Base-by-base conservation (phyloP, 352 stramenopile species). In the Phytopythium ostracodes region DNA sequence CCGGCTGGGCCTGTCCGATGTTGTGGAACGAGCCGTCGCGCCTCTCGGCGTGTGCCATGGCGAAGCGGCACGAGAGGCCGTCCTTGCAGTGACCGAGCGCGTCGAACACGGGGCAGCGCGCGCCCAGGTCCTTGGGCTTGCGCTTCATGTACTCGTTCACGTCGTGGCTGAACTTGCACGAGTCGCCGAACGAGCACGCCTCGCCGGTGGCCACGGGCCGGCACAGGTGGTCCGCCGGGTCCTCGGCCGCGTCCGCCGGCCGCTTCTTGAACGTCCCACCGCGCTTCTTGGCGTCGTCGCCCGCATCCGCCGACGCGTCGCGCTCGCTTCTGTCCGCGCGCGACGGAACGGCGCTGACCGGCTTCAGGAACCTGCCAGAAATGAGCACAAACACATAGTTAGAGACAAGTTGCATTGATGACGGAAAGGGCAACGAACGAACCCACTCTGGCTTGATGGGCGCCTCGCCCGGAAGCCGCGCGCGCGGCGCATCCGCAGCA, bases 41-140 rank as follows among this genome's bases (percentile, higher is more conserved):
- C 38, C 76, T 73, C 63, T 91, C 79, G 43, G 96, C 81, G 66
- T 99, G 95, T 29, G 73, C 77, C 29, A 75, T 73, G 4, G 91
- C 95, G 51, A 98, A 95, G 47, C 94, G 84, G 68, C 96, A 99
- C 43, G 85, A 94, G 42, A 98, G 71, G 6, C 96, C 96, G 63
- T 96, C 98, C 25, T 86, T 77, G 63, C 96, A 99, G 70, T 91
- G 95, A 22, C 93, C 92, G 18, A 89, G 72, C 15, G 68, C 77
- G 24, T 84, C 74, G 67, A 92, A 98, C 52, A 94, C 72, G 5
- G 88, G 88, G 64, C 91, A 98, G 50, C 50, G 53, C 17, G 77
- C 75, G 35, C 73, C 87, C 33, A 96, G 63, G 59, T 96, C 89
- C 61, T 94, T 92, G 12, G 76, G 71, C 62, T 94, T 92, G 65